Percentiles rank a stretch among this genome's conserved stretches.
Evolutionary conservation across 2,329 filamentous ascomycete genomes (phyloP).

Genomic region (Ambrosiella beaveri): DNA sequence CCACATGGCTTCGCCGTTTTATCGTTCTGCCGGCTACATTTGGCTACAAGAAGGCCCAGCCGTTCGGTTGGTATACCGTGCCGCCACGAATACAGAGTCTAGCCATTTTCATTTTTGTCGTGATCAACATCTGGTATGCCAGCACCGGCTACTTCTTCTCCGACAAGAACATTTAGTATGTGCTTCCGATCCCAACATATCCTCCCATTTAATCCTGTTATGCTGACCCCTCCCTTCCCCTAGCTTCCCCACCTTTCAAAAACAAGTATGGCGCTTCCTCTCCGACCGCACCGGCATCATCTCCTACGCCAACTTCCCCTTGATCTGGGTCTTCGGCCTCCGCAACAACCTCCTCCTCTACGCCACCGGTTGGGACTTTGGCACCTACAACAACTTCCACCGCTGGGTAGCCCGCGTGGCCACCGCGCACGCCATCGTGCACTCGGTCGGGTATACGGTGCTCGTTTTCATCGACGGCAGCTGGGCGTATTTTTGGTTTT

Average conservation of each 20-base stretch:
- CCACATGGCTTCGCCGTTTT: conserved; percentile 20
- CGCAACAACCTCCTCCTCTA: conserved; percentile 50
- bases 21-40: conserved; percentile 26
- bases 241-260: conserved; percentile 21
- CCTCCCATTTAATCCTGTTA: not conserved
- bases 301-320: conserved; percentile 43
- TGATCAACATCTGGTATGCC: conserved; percentile 23
- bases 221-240: conserved; percentile 3
- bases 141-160: conserved; percentile 23
- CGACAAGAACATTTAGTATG: conserved; percentile 25
- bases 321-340: conserved; percentile 49
- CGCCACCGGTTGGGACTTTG: conserved; percentile 52
- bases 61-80: conserved; percentile 28
- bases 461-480: conserved; percentile 25
- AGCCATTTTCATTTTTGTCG: conserved; percentile 22
- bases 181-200: not conserved
- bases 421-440: conserved; percentile 43
- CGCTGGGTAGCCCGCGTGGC: conserved; percentile 47
- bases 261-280: conserved; percentile 33
- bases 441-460: conserved; percentile 42
- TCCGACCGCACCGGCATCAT: conserved; percentile 48
- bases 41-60: conserved; percentile 26
- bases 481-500: conserved; percentile 21
- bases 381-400: conserved; percentile 50
- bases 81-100: conserved; percentile 27